Evolutionary conservation across 2,329 filamentous ascomycete genomes (phyloP).

Genomic region (Ceratocystis huliohia): DNA sequence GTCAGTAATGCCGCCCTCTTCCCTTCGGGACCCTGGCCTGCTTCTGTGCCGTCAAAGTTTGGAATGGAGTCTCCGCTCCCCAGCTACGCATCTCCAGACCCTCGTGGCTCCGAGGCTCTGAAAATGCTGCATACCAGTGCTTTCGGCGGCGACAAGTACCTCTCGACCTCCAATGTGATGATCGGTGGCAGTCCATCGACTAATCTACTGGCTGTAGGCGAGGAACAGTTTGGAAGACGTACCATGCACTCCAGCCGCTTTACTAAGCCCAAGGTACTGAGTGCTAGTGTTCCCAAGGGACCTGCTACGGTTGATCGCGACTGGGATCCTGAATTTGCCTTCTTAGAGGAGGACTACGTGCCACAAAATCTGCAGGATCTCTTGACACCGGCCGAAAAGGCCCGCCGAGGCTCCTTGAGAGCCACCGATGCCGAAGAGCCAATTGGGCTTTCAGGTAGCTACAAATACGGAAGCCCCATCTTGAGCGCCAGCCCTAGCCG

Average conservation of each 20-base stretch:
- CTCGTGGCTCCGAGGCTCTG: slow-evolving; percentile 49
- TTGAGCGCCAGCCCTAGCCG: slow-evolving; percentile 45
- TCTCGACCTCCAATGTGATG: slow-evolving; percentile 34
- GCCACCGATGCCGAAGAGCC: slow-evolving; percentile 40
- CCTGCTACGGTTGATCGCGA: slow-evolving; percentile 47
- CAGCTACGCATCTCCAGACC: slow-evolving; percentile 45
- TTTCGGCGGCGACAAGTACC: slow-evolving; percentile 46
- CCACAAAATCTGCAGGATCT: slow-evolving; percentile 58
- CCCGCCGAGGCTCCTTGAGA: slow-evolving; percentile 47
- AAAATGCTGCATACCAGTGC: slow-evolving; percentile 55
- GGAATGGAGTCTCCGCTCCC: slow-evolving; percentile 74
- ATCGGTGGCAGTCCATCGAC: slow-evolving; percentile 35
- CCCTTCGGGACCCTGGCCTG: slow-evolving; percentile 65
- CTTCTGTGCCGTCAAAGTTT: slow-evolving; percentile 85
- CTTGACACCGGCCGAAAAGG: slow-evolving; percentile 54
- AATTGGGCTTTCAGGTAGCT: slow-evolving; percentile 33
- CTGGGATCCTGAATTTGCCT: slow-evolving; percentile 58
- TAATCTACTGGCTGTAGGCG: slow-evolving; percentile 33
- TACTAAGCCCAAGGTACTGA: slow-evolving; percentile 53
- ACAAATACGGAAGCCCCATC: slow-evolving; percentile 50
- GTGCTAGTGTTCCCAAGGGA: slow-evolving; percentile 55
- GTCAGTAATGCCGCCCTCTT: slow-evolving; percentile 84
- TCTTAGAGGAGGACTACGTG: slow-evolving; percentile 73
- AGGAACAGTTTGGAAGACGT: slow-evolving; percentile 58
- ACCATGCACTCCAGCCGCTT: slow-evolving; percentile 56